These are phyloP conservation scores for Amborella trichopoda DNA, from an alignment of 164 flowering plant species.

Conservation along the genomic window DNA sequence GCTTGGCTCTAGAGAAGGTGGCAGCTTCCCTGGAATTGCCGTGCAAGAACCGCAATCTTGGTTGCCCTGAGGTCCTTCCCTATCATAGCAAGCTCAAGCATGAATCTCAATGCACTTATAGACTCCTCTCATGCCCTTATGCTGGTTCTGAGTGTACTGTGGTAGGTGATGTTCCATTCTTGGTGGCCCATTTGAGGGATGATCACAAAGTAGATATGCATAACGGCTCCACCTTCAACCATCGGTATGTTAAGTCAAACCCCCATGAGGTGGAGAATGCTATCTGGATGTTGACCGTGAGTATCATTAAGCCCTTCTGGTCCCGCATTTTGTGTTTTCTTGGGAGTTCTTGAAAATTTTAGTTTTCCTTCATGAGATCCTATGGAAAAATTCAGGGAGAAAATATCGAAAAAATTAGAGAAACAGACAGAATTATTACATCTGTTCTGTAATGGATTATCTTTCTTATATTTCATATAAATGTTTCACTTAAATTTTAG, in stretches of 20 bases:
- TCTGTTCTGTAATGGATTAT: too few relatives aligned
- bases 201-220: slow-evolving; percentile 81
- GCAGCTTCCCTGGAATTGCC: slow-evolving; percentile 62
- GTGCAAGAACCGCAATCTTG: slow-evolving; percentile 35
- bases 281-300: slow-evolving; percentile 72
- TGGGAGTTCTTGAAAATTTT: too few relatives aligned
- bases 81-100: slow-evolving; percentile 52
- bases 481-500: too few relatives aligned
- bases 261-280: slow-evolving; percentile 57
- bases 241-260: slow-evolving; percentile 56
- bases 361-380: too few relatives aligned
- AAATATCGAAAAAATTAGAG: too few relatives aligned
- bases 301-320: too few relatives aligned
- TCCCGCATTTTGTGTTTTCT: too few relatives aligned
- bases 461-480: too few relatives aligned
- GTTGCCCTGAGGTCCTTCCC: slow-evolving; percentile 48
- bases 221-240: slow-evolving; percentile 57
- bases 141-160: slow-evolving; percentile 61
- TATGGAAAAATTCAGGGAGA: too few relatives aligned
- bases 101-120: slow-evolving; percentile 42
- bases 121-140: slow-evolving; percentile 60
- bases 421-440: too few relatives aligned
- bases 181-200: slow-evolving; percentile 47
- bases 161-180: slow-evolving; percentile 45
- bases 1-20: slow-evolving; percentile 59